A percentile compares a stretch with the other conserved stretches of the same genome.
Evolutionary conservation across 768 basidiomycete genomes (phyloP).

Genomic region (Agrocybe chaxingu): DNA sequence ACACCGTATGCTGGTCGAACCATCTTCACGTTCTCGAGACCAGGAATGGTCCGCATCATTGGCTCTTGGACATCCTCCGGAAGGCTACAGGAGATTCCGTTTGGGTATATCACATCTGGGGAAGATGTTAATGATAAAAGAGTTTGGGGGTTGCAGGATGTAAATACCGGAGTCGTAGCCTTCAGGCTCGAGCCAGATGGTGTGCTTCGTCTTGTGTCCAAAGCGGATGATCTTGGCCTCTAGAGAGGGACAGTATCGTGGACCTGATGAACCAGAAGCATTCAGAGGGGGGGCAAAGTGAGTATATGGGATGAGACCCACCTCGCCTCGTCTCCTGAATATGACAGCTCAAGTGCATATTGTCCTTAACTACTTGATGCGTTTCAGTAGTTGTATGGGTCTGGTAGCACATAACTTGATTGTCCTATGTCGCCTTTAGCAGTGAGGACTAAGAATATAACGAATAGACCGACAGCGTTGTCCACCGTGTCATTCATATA

Average conservation of each 20-base stretch:
- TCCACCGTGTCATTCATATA: constrained; percentile 66
- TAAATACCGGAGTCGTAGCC: constrained; percentile 78
- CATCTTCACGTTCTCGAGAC: constrained; percentile 82
- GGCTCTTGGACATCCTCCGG: constrained; percentile 82
- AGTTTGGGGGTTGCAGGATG: too few relatives aligned
- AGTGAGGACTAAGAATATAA: background rate
- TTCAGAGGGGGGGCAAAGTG: background rate
- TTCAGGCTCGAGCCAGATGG: constrained; percentile 88
- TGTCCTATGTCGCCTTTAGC: constrained; percentile 40
- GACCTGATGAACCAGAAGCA: constrained; percentile 47
- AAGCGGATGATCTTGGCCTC: constrained; percentile 87
- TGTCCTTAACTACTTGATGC: constrained; percentile 72
- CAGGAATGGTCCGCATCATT: constrained; percentile 82
- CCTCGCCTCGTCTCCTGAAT: constrained; percentile 90
- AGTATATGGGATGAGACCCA: constrained; percentile 11
- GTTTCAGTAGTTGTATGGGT: constrained; percentile 73
- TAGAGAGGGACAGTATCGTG: constrained; percentile 88
- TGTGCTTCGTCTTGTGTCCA: constrained; percentile 64
- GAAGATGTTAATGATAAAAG: background rate
- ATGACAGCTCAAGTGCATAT: constrained; percentile 76
- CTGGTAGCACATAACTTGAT: constrained; percentile 71
- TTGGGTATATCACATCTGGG: constrained; percentile 83
- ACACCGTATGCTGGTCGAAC: constrained; percentile 87
- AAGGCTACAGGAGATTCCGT: constrained; percentile 84
- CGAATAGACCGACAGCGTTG: constrained; percentile 53